Evolutionary conservation across 1,284 basidiomycete genomes (phyloP), one percentile per base, ranked within the genome.

Genomic region (Tranzscheliella williamsii): DNA sequence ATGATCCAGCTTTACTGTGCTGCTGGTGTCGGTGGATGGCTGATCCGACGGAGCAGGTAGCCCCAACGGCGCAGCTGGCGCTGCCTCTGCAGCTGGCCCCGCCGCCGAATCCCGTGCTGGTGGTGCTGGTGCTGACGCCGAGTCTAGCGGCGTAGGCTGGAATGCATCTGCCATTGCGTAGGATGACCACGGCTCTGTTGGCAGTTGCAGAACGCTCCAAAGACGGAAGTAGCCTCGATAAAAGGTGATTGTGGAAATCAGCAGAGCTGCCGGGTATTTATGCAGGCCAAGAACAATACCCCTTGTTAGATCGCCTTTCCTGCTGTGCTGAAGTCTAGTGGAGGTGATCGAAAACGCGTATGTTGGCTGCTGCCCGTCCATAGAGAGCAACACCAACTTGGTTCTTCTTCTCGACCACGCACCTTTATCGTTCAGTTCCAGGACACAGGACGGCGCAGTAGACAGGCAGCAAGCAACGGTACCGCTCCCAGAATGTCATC

Each of bases 1-100:
- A 15, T 68, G 51, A 24, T 72, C 70, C 5, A 72, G 53, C 43
- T 67, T 70, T 55, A 67, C 48, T 33, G 46, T 50, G n/a, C 45
- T 43, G 38, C 47, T 54, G 9, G 60, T 26, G 7, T 57, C 54
- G n/a, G 30, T 11, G 17, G 46, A 18, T 1, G 44, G 37, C 0
- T 15, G 47, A 16, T 67, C 58, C 8, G 46, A 50, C 2, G 60
- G 64, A 17, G 64, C 60, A 5, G 64, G 64, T 11, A 67, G 41
- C 1, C 55, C 50, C 4, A 64, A 55, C 21, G 32, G 32, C 18
- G 9, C 32, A n/a, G n/a, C n/a, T n/a, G n/a, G n/a, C n/a, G n/a
- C n/a, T n/a, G n/a, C n/a, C n/a, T n/a, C n/a, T n/a, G n/a, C n/a
- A n/a, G n/a, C n/a, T n/a, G n/a, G n/a, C n/a, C n/a, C n/a, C n/a